Evolutionary conservation across 371 early-diverging fungal genomes (phyloP), one percentile per base, ranked within the genome.

Genomic region (Saksenaea oblongispora): DNA sequence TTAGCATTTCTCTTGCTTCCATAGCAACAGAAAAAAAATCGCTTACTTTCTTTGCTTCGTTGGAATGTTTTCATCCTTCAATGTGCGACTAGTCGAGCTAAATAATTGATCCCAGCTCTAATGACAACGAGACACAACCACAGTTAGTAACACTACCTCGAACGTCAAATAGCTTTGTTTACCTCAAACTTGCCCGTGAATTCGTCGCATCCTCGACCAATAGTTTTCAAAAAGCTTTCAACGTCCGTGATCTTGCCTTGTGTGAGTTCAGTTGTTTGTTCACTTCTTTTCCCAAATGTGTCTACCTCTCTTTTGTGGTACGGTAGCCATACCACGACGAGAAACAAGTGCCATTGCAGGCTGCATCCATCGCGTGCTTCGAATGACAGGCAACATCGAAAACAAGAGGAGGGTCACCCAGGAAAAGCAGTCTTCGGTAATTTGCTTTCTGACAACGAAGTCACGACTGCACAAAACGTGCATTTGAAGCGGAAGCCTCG

Each of bases 51-150:
- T 54, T 35, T 70, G 65, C 34, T 61, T 65, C n/a, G 70, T 65
- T 22, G 63, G 63, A 22, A 70, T 70, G 27, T 63, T 66, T 44
- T 84, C 84, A 34, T 64, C 62, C 59, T 83, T 82, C 88, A 89
- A 79, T 2, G 61, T 68, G 17, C 66, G 59, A 17, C 84, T 76
- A 31, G 67, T 64, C 4, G 80, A 71, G 1, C 74, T 81, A 53
- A 89, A 89, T 36, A 89, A 59, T 51, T 83, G 76, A n/a, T 86
- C 84, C 89, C 89, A 89, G 63, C 73, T 63, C 85, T 84, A 71
- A 5, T 28, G 34, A 60, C 17, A 31, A 5, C 18, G 3, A 27
- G 37, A 15, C 35, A 42, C n/a, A 42, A 28, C 28, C n/a, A 11
- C 39, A 58, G 44, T 18, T 24, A 60, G n/a, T 15, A 22, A 18